phyloP scores from a whole-genome alignment of 768 basidiomycete genomes.

The Cystofilobasidium macerans region DNA sequence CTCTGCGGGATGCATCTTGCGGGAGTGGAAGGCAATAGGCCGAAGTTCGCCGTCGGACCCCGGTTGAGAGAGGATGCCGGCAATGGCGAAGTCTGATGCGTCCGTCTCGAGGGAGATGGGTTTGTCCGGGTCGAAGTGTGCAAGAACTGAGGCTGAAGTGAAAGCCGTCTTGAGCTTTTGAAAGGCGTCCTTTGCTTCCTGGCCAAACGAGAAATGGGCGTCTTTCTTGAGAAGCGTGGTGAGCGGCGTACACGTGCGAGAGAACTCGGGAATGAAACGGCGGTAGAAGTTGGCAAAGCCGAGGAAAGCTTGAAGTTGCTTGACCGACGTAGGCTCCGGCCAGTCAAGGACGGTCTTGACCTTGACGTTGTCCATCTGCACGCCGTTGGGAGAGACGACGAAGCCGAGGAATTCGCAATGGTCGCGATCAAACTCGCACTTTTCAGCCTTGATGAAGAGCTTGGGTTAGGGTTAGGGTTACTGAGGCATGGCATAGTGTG shows the following conservation, averaged over 20 bases:
- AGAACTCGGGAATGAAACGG: slow-evolving; percentile 40
- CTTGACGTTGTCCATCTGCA: slow-evolving; percentile 43
- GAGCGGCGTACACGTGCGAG: slow-evolving; percentile 34
- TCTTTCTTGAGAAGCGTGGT: slow-evolving; percentile 28
- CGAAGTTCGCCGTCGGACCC: neutral
- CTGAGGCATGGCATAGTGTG: no score
- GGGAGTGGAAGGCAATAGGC: slow-evolving; percentile 39
- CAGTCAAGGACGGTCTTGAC: slow-evolving; percentile 40
- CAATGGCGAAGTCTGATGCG: slow-evolving; percentile 5
- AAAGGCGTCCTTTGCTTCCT: slow-evolving; percentile 9
- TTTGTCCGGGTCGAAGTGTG: slow-evolving; percentile 16
- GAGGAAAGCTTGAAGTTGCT: slow-evolving; percentile 42
- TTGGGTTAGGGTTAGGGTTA: no score
- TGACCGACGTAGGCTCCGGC: slow-evolving; percentile 37
- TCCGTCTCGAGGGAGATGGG: neutral
- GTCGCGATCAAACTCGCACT: slow-evolving; percentile 29
- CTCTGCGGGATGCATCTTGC: slow-evolving; percentile 36
- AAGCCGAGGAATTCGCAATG: slow-evolving; percentile 38
- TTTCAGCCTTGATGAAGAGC: slow-evolving; percentile 28
- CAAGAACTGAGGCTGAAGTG: slow-evolving; percentile 26
- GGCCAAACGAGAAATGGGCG: slow-evolving; percentile 8
- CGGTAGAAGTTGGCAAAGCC: slow-evolving; percentile 46
- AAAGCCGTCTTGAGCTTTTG: slow-evolving; percentile 27
- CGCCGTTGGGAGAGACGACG: slow-evolving; percentile 35
- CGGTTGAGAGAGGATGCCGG: neutral